Percentiles rank a stretch among this genome's conserved stretches.
phyloP scores from a whole-genome alignment of 768 basidiomycete species.

The Cystofilobasidium capitatum region DNA sequence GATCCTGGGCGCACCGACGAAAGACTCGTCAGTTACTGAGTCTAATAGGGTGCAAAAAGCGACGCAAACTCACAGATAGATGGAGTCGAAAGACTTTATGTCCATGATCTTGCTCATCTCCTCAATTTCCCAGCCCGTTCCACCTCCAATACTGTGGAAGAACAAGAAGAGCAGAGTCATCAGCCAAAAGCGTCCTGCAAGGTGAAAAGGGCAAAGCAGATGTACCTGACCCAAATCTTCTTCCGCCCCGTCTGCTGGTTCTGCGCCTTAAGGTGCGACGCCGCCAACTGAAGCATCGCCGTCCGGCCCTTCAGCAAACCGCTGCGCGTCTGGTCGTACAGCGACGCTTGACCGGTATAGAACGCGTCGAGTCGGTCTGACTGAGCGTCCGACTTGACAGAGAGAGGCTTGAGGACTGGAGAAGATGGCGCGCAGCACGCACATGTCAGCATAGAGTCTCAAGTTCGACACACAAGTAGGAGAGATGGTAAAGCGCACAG shows the following conservation, averaged over 20 bases:
- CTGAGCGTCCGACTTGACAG: slow-evolving; percentile 29
- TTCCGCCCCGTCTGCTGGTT: slow-evolving; percentile 5
- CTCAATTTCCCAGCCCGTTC: slow-evolving; percentile 62
- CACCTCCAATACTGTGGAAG: slow-evolving; percentile 71
- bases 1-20: slow-evolving; percentile 34
- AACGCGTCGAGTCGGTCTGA: slow-evolving; percentile 44
- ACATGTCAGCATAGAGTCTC: neutral
- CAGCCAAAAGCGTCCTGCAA: no score
- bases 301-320: slow-evolving; percentile 57
- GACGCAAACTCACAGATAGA: slow-evolving; percentile 46
- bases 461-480: neutral
- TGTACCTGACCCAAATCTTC: slow-evolving; percentile 46
- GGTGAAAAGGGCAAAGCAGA: no score
- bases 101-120: slow-evolving; percentile 54
- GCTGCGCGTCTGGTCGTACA: slow-evolving; percentile 60
- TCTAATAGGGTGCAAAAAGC: neutral
- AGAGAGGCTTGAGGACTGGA: slow-evolving; percentile 24
- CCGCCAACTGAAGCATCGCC: slow-evolving; percentile 61
- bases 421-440: neutral
- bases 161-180: no score
- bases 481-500: slow-evolving; percentile 1
- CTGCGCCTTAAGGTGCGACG: slow-evolving; percentile 52
- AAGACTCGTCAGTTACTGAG: neutral
- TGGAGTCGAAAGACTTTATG: slow-evolving; percentile 53
- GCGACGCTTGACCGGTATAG: slow-evolving; percentile 58